A percentile compares a stretch with the other conserved stretches of the same genome.
phyloP scores from a whole-genome alignment of 495 filamentous ascomycete species.

The Glonium stellatum region DNA sequence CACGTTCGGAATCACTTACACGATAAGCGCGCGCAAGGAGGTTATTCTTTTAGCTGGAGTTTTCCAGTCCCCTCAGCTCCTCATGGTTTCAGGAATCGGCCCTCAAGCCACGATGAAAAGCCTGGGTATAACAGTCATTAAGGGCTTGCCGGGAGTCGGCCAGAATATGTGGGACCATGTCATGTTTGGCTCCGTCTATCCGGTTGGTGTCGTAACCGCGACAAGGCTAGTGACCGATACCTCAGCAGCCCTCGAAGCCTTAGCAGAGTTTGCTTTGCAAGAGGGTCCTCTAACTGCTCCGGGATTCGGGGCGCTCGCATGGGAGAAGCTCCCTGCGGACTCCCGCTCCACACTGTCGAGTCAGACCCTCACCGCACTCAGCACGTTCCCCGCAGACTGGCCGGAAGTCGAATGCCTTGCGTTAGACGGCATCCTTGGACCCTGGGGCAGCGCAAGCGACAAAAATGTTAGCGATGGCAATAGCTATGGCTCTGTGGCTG shows the following conservation, averaged over 20 bases:
- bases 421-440: not conserved
- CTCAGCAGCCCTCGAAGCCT: too few species aligned
- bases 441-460: not conserved
- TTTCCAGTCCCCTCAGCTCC: constrained; percentile 35
- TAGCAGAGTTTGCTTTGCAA: too few species aligned
- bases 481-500: constrained; percentile 7
- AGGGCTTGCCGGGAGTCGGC: constrained; percentile 45
- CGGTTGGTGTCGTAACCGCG: constrained; percentile 12
- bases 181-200: constrained; percentile 8
- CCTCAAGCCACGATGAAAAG: constrained; percentile 19
- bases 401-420: constrained; percentile 21
- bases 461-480: constrained; percentile 4
- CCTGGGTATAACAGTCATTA: constrained; percentile 31
- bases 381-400: constrained; percentile 20
- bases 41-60: constrained; percentile 35
- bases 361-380: constrained; percentile 4
- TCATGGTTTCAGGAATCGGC: constrained; percentile 32
- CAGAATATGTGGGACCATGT: constrained; percentile 45
- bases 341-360: constrained; percentile 23
- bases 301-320: constrained; percentile 42
- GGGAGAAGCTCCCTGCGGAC: constrained; percentile 46
- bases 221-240: constrained; percentile 33
- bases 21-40: constrained; percentile 34
- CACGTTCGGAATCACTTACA: constrained; percentile 37
- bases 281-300: not conserved